phyloP scores from a whole-genome alignment of 192 early-diverging fungal genomes.

The Coemansia guatemalensis region DNA sequence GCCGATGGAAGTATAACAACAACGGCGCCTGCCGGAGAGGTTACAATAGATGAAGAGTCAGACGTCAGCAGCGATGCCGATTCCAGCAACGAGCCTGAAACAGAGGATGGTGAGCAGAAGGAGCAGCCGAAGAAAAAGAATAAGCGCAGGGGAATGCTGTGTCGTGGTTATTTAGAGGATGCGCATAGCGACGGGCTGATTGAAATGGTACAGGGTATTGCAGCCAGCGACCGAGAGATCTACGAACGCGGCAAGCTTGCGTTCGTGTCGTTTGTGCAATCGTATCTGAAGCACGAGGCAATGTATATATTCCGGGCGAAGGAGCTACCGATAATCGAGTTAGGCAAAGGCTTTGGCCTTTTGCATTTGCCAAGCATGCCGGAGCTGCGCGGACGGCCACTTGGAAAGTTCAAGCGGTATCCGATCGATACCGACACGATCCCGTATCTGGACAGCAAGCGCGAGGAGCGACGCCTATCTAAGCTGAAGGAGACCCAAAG shows the following conservation, averaged over 20 bases:
- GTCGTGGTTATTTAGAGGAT: constrained; percentile 38
- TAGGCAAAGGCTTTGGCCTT: constrained; percentile 81
- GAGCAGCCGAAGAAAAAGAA: constrained; percentile 17
- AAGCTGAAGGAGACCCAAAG: constrained; percentile 48
- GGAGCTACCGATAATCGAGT: constrained; percentile 73
- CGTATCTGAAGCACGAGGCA: constrained; percentile 94
- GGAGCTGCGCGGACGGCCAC: constrained; percentile 63
- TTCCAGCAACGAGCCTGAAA: constrained; percentile 11
- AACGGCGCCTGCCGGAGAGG: constrained; percentile 28
- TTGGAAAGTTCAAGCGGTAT: constrained; percentile 30
- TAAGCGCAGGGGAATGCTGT: constrained; percentile 12
- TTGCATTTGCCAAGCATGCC: constrained; percentile 92
- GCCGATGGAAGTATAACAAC: constrained; percentile 21
- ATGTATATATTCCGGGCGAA: constrained; percentile 87
- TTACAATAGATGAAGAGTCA: constrained; percentile 1
- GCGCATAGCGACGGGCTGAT: constrained; percentile 56
- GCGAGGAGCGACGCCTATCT: constrained; percentile 51
- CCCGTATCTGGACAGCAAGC: constrained; percentile 39
- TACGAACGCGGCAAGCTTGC: constrained; percentile 77
- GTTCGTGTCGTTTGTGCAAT: constrained; percentile 88
- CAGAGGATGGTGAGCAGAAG: constrained; percentile 9
- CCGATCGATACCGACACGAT: constrained; percentile 46
- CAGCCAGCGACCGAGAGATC: constrained; percentile 72
- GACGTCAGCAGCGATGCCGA: constrained; percentile 13
- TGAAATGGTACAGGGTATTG: constrained; percentile 56